Conservation (phyloP, 257 asterid species). For the Apocynum venetum region DNA sequence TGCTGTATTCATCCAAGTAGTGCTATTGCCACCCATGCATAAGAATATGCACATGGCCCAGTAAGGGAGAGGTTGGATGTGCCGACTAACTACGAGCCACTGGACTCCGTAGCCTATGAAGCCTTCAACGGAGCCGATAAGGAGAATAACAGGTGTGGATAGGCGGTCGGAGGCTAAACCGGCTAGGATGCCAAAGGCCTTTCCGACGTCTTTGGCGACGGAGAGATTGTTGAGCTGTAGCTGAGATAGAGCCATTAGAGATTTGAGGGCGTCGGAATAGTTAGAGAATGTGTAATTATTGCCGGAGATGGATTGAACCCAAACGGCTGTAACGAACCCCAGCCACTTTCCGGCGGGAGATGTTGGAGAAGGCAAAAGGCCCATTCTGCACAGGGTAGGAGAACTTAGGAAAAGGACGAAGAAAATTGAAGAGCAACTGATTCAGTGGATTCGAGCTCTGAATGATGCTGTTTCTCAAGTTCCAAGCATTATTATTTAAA, state of each 20-base stretch:
- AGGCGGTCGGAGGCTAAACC: slow-evolving; percentile 89
- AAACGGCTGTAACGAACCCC: slow-evolving; percentile 87
- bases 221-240: slow-evolving; percentile 90
- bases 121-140: slow-evolving; percentile 84
- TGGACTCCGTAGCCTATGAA: slow-evolving; percentile 90
- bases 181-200: slow-evolving; percentile 90
- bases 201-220: slow-evolving; percentile 90
- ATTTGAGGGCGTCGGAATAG: slow-evolving; percentile 79
- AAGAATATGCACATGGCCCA: slow-evolving; percentile 88
- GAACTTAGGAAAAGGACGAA: neutral
- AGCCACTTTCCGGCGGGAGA: slow-evolving; percentile 88
- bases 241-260: slow-evolving; percentile 87
- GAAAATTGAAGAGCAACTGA: too few species aligned
- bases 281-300: slow-evolving; percentile 94
- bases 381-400: slow-evolving; percentile 29
- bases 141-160: slow-evolving; percentile 60
- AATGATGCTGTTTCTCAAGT: neutral
- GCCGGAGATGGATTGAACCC: slow-evolving; percentile 98
- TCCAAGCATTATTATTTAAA: neutral
- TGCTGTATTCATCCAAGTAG: slow-evolving; percentile 99
- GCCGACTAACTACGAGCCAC: slow-evolving; percentile 92
- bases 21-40: slow-evolving; percentile 98
- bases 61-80: slow-evolving; percentile 86
- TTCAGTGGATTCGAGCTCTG: too few species aligned
- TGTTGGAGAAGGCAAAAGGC: slow-evolving; percentile 39